These are phyloP conservation scores for Hypoxylon sp. DNA, from an alignment of 2,329 filamentous ascomycete species.

Conservation along the genomic window DNA sequence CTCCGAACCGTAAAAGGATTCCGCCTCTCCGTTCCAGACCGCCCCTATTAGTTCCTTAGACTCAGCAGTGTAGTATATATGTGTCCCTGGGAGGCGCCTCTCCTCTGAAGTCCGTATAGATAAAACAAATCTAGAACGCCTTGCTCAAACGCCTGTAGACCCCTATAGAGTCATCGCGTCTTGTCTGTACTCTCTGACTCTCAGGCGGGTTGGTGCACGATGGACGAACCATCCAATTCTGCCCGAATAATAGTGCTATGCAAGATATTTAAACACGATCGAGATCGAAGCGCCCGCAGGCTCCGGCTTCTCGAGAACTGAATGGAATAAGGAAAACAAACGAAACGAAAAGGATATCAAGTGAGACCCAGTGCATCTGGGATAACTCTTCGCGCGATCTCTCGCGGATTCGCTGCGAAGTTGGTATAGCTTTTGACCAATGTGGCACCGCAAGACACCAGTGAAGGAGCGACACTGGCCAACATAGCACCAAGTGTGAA, in stretches of 20 bases:
- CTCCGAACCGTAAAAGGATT: conserved; percentile 10
- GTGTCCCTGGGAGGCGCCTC: not conserved
- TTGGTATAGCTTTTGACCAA: conserved; percentile 33
- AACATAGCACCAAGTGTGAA: conserved; percentile 55
- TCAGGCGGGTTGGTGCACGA: not conserved
- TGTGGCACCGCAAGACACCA: conserved; percentile 39
- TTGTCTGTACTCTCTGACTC: conserved; percentile 1
- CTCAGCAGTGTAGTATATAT: not conserved
- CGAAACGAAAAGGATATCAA: conserved; percentile 14
- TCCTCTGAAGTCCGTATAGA: conserved; percentile 1
- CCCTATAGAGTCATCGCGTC: not conserved
- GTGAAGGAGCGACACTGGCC: conserved; percentile 51
- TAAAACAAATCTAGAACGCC: conserved; percentile 20
- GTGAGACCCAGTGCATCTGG: conserved; percentile 6
- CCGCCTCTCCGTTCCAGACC: conserved; percentile 9
- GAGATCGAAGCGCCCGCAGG: not conserved
- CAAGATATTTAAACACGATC: conserved; percentile 24
- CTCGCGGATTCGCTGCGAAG: conserved; percentile 41
- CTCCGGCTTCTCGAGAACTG: conserved; percentile 5
- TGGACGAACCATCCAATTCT: conserved; percentile 18
- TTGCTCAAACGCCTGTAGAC: conserved; percentile 8
- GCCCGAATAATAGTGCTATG: conserved; percentile 22
- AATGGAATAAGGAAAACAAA: not conserved
- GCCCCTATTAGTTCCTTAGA: not conserved
- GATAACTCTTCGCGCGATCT: conserved; percentile 26